Percentiles rank a stretch among this genome's conserved stretches.
Evolutionary conservation across 345 rosid species (phyloP).

Genomic region (Leavenworthia alabamica): DNA sequence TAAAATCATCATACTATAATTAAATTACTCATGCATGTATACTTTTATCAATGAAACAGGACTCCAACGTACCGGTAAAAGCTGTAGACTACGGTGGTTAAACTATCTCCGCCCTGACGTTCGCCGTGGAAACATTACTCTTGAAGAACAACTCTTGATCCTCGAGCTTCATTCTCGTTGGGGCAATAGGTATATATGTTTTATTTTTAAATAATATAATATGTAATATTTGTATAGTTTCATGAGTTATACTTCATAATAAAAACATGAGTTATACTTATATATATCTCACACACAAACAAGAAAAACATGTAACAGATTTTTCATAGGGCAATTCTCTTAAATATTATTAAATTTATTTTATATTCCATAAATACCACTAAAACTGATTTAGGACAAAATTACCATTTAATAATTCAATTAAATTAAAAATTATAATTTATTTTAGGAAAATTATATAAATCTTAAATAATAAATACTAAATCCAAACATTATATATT

Average conservation of each 20-base stretch:
- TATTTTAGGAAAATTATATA: no score
- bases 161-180: slow-evolving; percentile 90
- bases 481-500: no score
- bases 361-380: no score
- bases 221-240: no score
- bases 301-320: no score
- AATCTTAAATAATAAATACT: no score
- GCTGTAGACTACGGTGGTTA: slow-evolving; percentile 90
- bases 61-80: slow-evolving; percentile 86
- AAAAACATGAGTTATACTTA: neutral
- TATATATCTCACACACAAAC: neutral
- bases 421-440: no score
- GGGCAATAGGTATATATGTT: slow-evolving; percentile 87
- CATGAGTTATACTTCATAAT: no score
- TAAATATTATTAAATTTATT: no score
- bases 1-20: slow-evolving; percentile 15
- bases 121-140: slow-evolving; percentile 90
- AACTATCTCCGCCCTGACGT: slow-evolving; percentile 91
- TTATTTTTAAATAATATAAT: neutral
- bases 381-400: no score
- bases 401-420: no score
- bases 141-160: slow-evolving; percentile 82
- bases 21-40: slow-evolving; percentile 9
- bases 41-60: slow-evolving; percentile 43
- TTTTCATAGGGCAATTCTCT: no score